A percentile compares a stretch with the other conserved stretches of the same genome.
These are phyloP conservation scores for Dichomitus squalens DNA, from an alignment of 1,284 basidiomycete species.

Conservation along the genomic window DNA sequence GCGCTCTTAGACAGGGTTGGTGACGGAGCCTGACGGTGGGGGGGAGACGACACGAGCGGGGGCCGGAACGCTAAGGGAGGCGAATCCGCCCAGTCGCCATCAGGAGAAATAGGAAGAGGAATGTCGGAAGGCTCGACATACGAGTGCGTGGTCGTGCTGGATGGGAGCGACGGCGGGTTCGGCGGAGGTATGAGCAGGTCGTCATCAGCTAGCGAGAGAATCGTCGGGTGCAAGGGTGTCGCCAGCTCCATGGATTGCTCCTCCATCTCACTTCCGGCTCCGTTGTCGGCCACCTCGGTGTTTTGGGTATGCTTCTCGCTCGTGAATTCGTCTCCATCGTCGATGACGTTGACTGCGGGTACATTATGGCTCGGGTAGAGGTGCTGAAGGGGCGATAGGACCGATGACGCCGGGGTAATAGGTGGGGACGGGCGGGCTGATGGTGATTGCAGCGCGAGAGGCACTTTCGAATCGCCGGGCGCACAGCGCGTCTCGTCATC, in stretches of 20 bases:
- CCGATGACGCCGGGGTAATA: constrained; percentile 4
- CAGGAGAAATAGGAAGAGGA: constrained; percentile 22
- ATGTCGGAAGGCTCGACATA: constrained; percentile 13
- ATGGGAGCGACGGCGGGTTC: background rate
- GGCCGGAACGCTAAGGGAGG: constrained; percentile 5
- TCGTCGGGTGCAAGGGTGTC: constrained; percentile 52
- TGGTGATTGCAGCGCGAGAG: background rate
- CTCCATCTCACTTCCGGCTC: constrained; percentile 2
- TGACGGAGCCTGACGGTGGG: background rate
- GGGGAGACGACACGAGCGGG: background rate
- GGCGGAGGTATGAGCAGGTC: constrained; percentile 11
- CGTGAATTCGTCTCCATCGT: background rate
- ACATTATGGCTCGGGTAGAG: background rate
- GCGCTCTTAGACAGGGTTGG: background rate
- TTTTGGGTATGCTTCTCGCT: background rate
- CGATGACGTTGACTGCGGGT: background rate
- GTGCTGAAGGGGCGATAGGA: background rate
- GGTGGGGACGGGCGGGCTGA: constrained; percentile 6
- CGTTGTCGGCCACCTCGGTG: background rate
- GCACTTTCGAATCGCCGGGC: constrained; percentile 4
- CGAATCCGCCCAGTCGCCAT: background rate
- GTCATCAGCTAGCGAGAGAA: constrained; percentile 28
- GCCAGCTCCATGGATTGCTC: constrained; percentile 61
- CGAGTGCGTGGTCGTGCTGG: background rate
- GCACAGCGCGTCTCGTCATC: background rate